Base-by-base conservation (phyloP, 108 stramenopile species). In the Stephanodiscus triporus region DNA sequence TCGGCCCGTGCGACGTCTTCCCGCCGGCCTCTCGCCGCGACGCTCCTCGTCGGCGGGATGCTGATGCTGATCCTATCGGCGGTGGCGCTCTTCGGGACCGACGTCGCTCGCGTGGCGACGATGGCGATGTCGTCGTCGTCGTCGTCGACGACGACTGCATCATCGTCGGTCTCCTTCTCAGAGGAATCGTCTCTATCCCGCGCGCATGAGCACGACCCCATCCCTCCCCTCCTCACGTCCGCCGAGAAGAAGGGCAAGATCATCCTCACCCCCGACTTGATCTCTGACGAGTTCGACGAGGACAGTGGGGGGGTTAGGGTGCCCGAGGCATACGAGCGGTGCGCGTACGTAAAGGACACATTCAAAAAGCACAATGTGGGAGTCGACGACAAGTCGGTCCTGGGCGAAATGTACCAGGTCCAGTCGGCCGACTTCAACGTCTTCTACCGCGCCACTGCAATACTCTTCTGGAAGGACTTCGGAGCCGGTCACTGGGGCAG, bases 101-200 rank as follows among this genome's bases (percentile, higher is more conserved):
- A 34, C 32, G 32, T 23, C 4, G 24, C 19, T 36, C 38, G 55
- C 75, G 68, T n/a, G n/a, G n/a, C n/a, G n/a, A n/a, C n/a, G n/a
- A n/a, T n/a, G 30, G 48, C 53, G 1, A 45, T 53, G 19, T 10
- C 40, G n/a, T 67, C 49, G 23, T 24, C 24, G 22, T 55, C 22
- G 48, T 49, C n/a, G 48, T 49, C 19, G 88, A 40, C 91, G 91
- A 95, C 50, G 83, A 47, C 20, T 78, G 76, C 22, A 92, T 48
- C 13, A 84, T 60, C 61, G 86, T 71, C 50, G 93, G 65, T 34
- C 87, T 87, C 55, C 98, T 81, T 8, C 95, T 96, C 23, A 99
- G n/a, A n/a, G n/a, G n/a, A n/a, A n/a, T n/a, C n/a, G n/a, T n/a
- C n/a, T n/a, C n/a, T n/a, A n/a, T 19, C 51, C 16, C 16, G 11